A percentile compares a stretch with the other conserved stretches of the same genome.
Conservation (phyloP, 441 rosid species). For the Flueggea neowawraea region DNA sequence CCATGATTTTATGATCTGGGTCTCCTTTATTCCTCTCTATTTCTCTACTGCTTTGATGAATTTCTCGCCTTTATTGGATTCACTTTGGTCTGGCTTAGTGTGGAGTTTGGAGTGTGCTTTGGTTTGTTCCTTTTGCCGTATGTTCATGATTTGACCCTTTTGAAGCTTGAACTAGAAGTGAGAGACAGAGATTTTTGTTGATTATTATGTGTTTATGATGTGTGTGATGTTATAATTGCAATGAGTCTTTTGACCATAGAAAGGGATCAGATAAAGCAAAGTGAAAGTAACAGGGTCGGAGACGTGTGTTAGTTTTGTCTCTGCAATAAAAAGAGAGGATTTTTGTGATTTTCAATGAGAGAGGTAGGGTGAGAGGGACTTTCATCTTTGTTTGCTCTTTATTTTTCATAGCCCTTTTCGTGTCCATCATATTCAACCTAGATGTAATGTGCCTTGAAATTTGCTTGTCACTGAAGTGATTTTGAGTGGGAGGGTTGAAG, state of each 20-base stretch:
- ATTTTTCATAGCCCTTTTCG: slow-evolving; percentile 15
- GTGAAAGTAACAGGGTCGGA: slow-evolving; percentile 18
- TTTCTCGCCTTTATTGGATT: slow-evolving; percentile 14
- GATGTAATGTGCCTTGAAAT: slow-evolving; percentile 39
- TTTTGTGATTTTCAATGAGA: slow-evolving; percentile 24
- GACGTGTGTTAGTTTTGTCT: slow-evolving; percentile 20
- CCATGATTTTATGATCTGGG: slow-evolving; percentile 30
- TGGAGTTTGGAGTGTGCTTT: background rate
- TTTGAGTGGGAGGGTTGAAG: slow-evolving; percentile 8
- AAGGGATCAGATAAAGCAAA: slow-evolving; percentile 34
- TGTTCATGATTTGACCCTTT: slow-evolving; percentile 21
- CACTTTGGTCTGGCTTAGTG: too few species aligned
- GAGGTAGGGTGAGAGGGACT: background rate
- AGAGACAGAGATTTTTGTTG: slow-evolving; percentile 11
- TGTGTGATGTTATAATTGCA: slow-evolving; percentile 38
- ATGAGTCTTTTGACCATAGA: slow-evolving; percentile 65
- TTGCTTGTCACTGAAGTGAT: slow-evolving; percentile 24
- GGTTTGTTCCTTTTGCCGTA: slow-evolving; percentile 17
- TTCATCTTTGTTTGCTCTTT: slow-evolving; percentile 4
- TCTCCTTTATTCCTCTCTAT: slow-evolving; percentile 25
- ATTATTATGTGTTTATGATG: slow-evolving; percentile 24
- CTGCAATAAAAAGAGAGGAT: slow-evolving; percentile 33
- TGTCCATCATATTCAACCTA: slow-evolving; percentile 16
- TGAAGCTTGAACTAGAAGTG: slow-evolving; percentile 50
- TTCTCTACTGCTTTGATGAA: slow-evolving; percentile 17